Evolutionary conservation across 129 eudicot genomes (phyloP).

Genomic region (Chrysanthemum makinoi): DNA sequence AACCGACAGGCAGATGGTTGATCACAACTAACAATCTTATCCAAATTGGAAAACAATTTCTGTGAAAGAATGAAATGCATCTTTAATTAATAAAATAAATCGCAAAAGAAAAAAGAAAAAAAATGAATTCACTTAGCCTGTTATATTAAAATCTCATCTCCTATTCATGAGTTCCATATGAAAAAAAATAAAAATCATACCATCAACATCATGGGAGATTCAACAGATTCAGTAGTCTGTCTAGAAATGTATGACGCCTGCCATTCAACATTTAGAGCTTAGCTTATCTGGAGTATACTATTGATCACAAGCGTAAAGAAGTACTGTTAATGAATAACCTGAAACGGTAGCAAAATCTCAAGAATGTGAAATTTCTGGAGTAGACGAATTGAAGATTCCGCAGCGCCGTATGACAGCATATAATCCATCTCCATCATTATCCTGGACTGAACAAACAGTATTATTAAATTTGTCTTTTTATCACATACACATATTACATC

Average conservation of each 20-base stretch:
- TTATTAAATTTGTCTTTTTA: conserved; percentile 1
- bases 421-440: conserved; percentile 74
- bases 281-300: conserved; percentile 5
- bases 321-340: conserved; percentile 37
- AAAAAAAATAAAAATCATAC: conserved; percentile 34
- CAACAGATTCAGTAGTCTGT: conserved; percentile 35
- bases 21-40: conserved; percentile 69
- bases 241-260: conserved; percentile 75
- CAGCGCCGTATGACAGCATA: conserved; percentile 95
- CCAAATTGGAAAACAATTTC: conserved; percentile 70
- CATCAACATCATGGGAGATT: conserved; percentile 65
- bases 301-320: conserved; percentile 8
- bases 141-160: conserved; percentile 1
- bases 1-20: conserved; percentile 59
- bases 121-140: neutral
- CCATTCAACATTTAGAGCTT: conserved; percentile 25
- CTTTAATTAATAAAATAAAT: conserved; percentile 3
- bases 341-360: conserved; percentile 74
- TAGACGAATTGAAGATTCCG: conserved; percentile 69
- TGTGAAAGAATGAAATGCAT: conserved; percentile 32
- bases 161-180: neutral
- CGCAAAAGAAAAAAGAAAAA: neutral
- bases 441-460: conserved; percentile 58
- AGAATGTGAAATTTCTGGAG: conserved; percentile 70
- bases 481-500: conserved; percentile 2